Evolutionary conservation across 2,329 filamentous ascomycete genomes (phyloP).

Genomic region (Elsinoe arachidis): DNA sequence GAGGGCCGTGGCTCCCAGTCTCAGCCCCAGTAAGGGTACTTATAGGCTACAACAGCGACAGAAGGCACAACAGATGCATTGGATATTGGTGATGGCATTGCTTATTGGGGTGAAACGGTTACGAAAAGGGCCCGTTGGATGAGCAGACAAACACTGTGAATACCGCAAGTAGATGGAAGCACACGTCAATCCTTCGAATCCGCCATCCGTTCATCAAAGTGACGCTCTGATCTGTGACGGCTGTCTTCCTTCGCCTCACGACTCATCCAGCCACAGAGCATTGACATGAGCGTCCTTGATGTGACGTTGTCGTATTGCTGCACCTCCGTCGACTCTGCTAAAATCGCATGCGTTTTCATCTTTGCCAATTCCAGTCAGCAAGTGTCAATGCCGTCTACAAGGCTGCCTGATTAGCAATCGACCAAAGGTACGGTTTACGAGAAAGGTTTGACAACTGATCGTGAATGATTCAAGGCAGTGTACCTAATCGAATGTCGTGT

Average conservation of each 20-base stretch:
- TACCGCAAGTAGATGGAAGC: not conserved
- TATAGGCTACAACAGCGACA: not conserved
- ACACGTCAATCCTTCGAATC: no score
- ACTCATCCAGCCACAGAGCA: no score
- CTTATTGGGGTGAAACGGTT: not conserved
- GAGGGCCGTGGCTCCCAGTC: slow-evolving; percentile 14
- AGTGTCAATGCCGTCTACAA: not conserved
- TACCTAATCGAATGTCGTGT: no score
- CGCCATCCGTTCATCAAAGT: no score
- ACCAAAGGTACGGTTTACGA: not conserved
- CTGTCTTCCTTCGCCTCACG: no score
- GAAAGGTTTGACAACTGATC: not conserved
- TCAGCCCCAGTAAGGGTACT: not conserved
- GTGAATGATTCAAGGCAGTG: no score
- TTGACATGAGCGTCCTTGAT: no score
- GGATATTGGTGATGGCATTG: not conserved
- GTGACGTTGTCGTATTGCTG: no score
- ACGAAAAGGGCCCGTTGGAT: not conserved
- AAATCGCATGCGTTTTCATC: no score
- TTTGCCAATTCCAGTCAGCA: no score
- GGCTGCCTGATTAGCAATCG: not conserved
- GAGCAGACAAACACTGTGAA: not conserved
- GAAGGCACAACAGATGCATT: slow-evolving; percentile 1
- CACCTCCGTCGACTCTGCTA: no score
- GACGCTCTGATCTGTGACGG: no score